These are phyloP conservation scores for Fusarium metavorans DNA, from an alignment of 2,329 filamentous ascomycete genomes.

Conservation along the genomic window DNA sequence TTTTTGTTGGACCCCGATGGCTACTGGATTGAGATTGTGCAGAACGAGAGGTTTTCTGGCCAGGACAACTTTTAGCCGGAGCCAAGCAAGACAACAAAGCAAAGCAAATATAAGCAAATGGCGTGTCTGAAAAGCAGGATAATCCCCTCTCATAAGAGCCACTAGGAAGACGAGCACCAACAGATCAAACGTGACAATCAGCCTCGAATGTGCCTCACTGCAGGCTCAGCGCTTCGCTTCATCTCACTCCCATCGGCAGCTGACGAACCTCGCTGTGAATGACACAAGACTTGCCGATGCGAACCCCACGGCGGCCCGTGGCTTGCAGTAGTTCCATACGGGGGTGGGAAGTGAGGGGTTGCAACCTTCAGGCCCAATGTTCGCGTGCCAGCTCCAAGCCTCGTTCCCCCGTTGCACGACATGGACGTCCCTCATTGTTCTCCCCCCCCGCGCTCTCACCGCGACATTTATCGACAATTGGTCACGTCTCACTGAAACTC, in stretches of 20 bases:
- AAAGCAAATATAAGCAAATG: background rate
- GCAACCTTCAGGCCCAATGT: constrained; percentile 19
- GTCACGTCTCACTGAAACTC: constrained; percentile 1
- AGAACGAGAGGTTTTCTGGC: constrained; percentile 77
- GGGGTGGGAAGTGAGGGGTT: constrained; percentile 43
- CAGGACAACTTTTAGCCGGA: constrained; percentile 63
- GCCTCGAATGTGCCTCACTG: background rate
- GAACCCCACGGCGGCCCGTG: constrained; percentile 34
- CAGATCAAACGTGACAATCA: background rate
- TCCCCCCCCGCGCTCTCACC: background rate
- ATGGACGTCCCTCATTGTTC: background rate
- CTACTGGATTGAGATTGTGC: constrained; percentile 85
- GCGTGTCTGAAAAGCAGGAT: background rate
- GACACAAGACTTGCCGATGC: background rate
- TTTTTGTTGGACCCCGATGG: constrained; percentile 90
- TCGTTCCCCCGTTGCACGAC: background rate
- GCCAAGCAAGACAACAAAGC: background rate
- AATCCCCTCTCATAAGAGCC: background rate
- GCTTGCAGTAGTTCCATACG: constrained; percentile 44
- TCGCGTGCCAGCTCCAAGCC: constrained; percentile 2
- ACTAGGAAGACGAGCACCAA: background rate
- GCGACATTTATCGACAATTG: background rate
- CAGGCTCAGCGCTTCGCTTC: background rate
- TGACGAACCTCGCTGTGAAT: background rate
- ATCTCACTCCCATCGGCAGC: background rate